Evolutionary conservation across 2,329 filamentous ascomycete genomes (phyloP).

Genomic region (Chrysosphaeria jannelii): DNA sequence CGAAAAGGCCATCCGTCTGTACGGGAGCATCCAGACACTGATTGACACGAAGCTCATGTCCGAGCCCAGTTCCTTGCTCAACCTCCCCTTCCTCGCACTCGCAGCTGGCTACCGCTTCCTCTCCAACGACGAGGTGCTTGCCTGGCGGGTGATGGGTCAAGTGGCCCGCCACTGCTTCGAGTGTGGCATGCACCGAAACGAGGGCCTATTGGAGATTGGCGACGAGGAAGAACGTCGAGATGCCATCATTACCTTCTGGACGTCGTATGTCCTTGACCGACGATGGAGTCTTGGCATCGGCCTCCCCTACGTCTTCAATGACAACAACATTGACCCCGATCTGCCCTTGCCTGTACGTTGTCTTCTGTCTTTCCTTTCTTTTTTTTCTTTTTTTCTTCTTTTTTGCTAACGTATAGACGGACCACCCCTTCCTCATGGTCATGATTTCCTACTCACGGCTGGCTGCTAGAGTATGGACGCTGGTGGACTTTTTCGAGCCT

Average conservation of each 20-base stretch:
- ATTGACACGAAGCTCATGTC: slow-evolving; percentile 34
- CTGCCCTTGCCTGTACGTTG: slow-evolving; percentile 26
- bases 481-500: slow-evolving; percentile 38
- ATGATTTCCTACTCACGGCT: slow-evolving; percentile 70
- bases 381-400: background rate
- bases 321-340: slow-evolving; percentile 17
- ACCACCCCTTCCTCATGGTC: slow-evolving; percentile 40
- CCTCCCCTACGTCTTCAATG: slow-evolving; percentile 16
- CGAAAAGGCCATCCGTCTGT: slow-evolving; percentile 40
- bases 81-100: slow-evolving; percentile 20
- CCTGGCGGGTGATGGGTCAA: slow-evolving; percentile 67
- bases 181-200: slow-evolving; percentile 20
- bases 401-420: slow-evolving; percentile 9
- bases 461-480: slow-evolving; percentile 62
- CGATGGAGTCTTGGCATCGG: slow-evolving; percentile 21
- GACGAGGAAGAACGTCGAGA: slow-evolving; percentile 7
- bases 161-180: slow-evolving; percentile 25
- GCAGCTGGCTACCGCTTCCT: slow-evolving; percentile 48
- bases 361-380: background rate
- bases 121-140: slow-evolving; percentile 55
- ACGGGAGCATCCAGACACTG: slow-evolving; percentile 41
- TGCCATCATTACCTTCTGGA: slow-evolving; percentile 16
- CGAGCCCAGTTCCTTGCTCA: slow-evolving; percentile 16
- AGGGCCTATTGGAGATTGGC: slow-evolving; percentile 12
- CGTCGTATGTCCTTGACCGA: slow-evolving; percentile 18